A percentile compares a stretch with the other conserved stretches of the same genome.
Conservation (phyloP, 2,329 filamentous ascomycete genomes). For the Fusarium azukiicola region DNA sequence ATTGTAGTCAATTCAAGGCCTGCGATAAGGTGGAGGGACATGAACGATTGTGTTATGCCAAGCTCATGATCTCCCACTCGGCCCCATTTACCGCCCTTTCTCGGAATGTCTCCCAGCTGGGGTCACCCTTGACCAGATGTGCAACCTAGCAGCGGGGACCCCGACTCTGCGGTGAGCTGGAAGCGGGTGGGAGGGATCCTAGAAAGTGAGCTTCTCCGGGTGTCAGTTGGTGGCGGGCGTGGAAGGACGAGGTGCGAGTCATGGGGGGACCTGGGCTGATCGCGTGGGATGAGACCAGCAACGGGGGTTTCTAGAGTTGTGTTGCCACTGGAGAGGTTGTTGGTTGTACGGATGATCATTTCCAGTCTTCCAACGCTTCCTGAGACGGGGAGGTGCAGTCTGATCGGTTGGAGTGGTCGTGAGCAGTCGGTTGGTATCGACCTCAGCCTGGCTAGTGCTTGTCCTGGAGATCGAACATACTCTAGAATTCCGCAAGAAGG, state of each 20-base stretch:
- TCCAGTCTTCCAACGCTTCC: not conserved
- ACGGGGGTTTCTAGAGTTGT: not conserved
- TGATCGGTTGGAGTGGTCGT: not conserved
- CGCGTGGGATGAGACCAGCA: not conserved
- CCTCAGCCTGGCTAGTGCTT: no score
- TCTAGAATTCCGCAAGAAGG: not conserved
- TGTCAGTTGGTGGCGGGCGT: not conserved
- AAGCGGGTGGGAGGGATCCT: not conserved
- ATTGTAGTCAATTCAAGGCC: conserved; percentile 1
- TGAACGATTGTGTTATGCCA: not conserved
- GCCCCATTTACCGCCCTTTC: not conserved
- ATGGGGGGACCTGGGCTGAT: conserved; percentile 6
- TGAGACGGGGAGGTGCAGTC: not conserved
- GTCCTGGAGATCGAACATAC: no score
- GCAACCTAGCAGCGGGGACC: conserved; percentile 1
- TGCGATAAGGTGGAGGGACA: not conserved
- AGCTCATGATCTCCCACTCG: conserved; percentile 21
- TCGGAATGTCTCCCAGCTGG: conserved; percentile 3
- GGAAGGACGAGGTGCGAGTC: conserved; percentile 1
- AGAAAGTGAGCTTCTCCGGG: not conserved
- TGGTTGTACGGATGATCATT: not conserved
- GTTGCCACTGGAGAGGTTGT: not conserved
- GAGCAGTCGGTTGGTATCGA: not conserved
- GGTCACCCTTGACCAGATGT: not conserved
- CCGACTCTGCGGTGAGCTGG: conserved; percentile 6